These are phyloP conservation scores for Medicago ruthenica DNA, from an alignment of 306 rosid genomes.

Conservation along the genomic window DNA sequence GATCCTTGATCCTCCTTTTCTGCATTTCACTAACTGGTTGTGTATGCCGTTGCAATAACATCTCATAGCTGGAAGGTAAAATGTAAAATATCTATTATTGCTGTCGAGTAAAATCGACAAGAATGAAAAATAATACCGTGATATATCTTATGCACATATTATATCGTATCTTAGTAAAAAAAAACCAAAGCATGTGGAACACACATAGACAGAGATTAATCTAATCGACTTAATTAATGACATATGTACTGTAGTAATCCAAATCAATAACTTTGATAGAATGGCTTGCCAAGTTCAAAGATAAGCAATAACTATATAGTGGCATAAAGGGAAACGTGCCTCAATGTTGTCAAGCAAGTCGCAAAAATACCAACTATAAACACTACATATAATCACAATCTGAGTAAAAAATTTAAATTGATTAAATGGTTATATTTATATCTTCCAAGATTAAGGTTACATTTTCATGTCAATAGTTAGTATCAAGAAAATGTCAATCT, in stretches of 20 bases:
- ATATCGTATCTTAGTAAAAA: neutral
- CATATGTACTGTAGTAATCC: slow-evolving; percentile 19
- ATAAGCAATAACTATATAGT: slow-evolving; percentile 17
- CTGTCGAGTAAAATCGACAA: neutral
- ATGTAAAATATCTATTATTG: slow-evolving; percentile 21
- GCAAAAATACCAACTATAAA: neutral
- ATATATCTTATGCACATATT: neutral
- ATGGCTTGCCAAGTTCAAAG: slow-evolving; percentile 1
- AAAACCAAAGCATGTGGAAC: neutral
- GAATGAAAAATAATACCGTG: slow-evolving; percentile 15
- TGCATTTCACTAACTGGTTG: slow-evolving; percentile 51
- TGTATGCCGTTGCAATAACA: slow-evolving; percentile 56
- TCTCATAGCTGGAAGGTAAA: slow-evolving; percentile 59
- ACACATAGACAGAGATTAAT: neutral
- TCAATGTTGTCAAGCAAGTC: neutral
- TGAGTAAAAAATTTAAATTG: neutral
- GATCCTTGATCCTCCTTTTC: slow-evolving; percentile 56
- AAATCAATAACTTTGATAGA: slow-evolving; percentile 19
- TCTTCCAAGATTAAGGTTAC: slow-evolving; percentile 24
- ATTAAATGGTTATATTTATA: neutral
- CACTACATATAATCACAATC: neutral
- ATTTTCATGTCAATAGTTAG: neutral
- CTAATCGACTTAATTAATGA: slow-evolving; percentile 3
- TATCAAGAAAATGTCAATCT: slow-evolving; percentile 15
- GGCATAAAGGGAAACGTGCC: neutral